Conservation (phyloP, 768 basidiomycete species). For the Kwoniella dejecticola region DNA sequence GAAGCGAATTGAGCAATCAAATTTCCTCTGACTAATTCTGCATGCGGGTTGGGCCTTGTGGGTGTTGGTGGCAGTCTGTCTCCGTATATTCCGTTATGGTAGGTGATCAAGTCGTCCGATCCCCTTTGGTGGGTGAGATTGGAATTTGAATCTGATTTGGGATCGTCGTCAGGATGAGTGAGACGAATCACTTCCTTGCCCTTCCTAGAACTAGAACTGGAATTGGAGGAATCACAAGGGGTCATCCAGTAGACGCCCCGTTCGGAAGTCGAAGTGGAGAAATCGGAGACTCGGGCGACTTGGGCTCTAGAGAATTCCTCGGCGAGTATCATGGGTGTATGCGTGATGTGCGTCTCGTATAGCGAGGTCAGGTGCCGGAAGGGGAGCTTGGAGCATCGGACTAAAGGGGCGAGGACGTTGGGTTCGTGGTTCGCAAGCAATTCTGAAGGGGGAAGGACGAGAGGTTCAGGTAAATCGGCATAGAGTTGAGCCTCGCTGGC, state of each 20-base stretch:
- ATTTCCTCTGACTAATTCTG: conserved; percentile 54
- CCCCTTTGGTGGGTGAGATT: not conserved
- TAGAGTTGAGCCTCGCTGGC: conserved; percentile 16
- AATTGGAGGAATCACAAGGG: conserved; percentile 13
- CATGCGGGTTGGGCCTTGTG: conserved; percentile 32
- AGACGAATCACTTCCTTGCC: not conserved
- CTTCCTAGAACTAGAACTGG: not conserved
- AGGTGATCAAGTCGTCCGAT: conserved; percentile 1
- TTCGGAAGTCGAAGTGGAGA: conserved; percentile 56
- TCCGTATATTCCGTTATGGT: conserved; percentile 14
- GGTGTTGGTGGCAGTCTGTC: conserved; percentile 34
- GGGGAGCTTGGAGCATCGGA: conserved; percentile 59
- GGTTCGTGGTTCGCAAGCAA: conserved; percentile 53
- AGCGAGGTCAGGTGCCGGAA: conserved; percentile 58
- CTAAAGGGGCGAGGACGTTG: conserved; percentile 58
- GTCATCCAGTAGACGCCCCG: conserved; percentile 58
- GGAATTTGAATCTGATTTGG: not conserved
- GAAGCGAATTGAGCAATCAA: conserved; percentile 61
- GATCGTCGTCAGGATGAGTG: conserved; percentile 12
- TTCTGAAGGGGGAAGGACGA: conserved; percentile 49
- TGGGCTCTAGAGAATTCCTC: conserved; percentile 59
- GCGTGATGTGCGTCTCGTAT: conserved; percentile 59
- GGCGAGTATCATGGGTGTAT: conserved; percentile 61
- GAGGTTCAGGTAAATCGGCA: conserved; percentile 36
- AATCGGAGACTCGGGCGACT: conserved; percentile 58